These are phyloP conservation scores for Podaxis sp. DNA, from an alignment of 768 basidiomycete genomes.

Conservation along the genomic window DNA sequence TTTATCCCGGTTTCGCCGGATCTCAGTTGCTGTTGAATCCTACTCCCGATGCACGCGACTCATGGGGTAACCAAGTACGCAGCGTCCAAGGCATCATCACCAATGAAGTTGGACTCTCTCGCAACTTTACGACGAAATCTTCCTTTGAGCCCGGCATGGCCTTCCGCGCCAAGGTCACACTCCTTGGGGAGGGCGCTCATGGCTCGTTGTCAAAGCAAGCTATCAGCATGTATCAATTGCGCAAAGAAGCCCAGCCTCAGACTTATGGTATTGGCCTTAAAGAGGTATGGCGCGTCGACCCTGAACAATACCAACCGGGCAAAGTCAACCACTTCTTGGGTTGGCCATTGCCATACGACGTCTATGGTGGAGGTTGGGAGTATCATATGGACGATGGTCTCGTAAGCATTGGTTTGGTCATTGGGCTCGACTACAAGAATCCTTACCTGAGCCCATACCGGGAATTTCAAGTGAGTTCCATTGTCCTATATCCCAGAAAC, in stretches of 20 bases:
- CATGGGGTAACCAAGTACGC: constrained; percentile 41
- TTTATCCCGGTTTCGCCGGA: constrained; percentile 97
- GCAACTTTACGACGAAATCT: constrained; percentile 72
- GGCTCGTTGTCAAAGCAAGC: constrained; percentile 85
- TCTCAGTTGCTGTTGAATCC: constrained; percentile 74
- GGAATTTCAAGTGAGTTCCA: constrained; percentile 77
- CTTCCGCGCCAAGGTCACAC: constrained; percentile 87
- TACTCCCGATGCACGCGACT: constrained; percentile 40
- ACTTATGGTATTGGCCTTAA: constrained; percentile 97
- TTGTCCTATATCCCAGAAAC: not conserved
- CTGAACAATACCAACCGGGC: constrained; percentile 61
- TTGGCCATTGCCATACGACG: constrained; percentile 82
- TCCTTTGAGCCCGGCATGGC: constrained; percentile 96
- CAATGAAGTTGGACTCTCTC: constrained; percentile 92
- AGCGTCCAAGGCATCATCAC: constrained; percentile 81
- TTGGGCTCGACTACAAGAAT: constrained; percentile 94
- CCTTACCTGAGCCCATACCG: constrained; percentile 90
- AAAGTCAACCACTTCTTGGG: constrained; percentile 93
- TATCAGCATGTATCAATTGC: constrained; percentile 70
- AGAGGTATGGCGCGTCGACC: constrained; percentile 92
- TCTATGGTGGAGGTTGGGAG: constrained; percentile 91
- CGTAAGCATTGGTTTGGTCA: constrained; percentile 86
- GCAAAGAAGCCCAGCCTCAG: constrained; percentile 75
- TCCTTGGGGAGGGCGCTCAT: constrained; percentile 94
- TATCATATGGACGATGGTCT: constrained; percentile 96